Percentiles rank a stretch among this genome's conserved stretches.
phyloP scores from a whole-genome alignment of 2,329 filamentous ascomycete species.

The Setomelanomma holmii region DNA sequence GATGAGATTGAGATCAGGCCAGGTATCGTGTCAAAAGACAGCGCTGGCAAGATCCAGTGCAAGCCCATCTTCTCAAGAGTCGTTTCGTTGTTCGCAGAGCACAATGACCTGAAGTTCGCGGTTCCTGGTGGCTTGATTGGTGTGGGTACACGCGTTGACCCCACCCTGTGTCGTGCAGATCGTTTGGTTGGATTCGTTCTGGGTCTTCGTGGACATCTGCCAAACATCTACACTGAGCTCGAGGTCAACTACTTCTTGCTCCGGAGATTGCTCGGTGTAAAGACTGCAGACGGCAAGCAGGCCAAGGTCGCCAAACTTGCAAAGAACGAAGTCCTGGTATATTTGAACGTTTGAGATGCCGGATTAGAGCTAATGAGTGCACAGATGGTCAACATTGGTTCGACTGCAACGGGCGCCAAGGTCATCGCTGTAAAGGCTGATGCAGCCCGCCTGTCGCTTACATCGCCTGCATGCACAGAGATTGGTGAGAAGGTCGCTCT shows the following conservation, averaged over 20 bases:
- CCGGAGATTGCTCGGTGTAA: constrained; percentile 90
- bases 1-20: constrained; percentile 99
- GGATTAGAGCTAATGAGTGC: constrained; percentile 16
- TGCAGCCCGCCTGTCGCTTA: constrained; percentile 92
- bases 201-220: constrained; percentile 89
- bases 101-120: constrained; percentile 98
- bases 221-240: constrained; percentile 97
- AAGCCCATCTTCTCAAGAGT: constrained; percentile 96
- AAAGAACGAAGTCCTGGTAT: constrained; percentile 90
- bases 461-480: constrained; percentile 93
- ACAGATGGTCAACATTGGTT: constrained; percentile 97
- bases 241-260: constrained; percentile 99
- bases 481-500: constrained; percentile 98
- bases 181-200: constrained; percentile 98
- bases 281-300: constrained; percentile 97
- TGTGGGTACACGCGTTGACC: constrained; percentile 97
- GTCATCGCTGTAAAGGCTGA: constrained; percentile 97
- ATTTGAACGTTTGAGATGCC: background rate
- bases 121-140: constrained; percentile 95
- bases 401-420: constrained; percentile 96
- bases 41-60: constrained; percentile 92
- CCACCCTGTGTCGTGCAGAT: constrained; percentile 97
- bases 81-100: constrained; percentile 93
- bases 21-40: constrained; percentile 96
- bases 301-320: constrained; percentile 98